Evolutionary conservation across 805 yeast genomes (phyloP).

Genomic region (Myxozyma melibiosi): DNA sequence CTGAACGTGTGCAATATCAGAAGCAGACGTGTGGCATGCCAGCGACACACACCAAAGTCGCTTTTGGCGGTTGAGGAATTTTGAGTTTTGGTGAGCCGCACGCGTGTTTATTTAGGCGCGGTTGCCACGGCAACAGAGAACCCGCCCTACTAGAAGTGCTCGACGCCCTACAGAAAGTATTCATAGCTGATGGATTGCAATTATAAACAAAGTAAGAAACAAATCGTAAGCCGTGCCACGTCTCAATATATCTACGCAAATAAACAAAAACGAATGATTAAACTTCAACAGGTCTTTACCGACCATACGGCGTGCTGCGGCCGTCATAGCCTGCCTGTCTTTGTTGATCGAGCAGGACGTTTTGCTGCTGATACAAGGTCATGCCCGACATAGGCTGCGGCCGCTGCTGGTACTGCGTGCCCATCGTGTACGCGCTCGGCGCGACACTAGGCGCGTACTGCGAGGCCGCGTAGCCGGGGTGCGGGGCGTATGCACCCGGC

Average conservation of each 20-base stretch:
- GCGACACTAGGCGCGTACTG: slow-evolving; percentile 2
- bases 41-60: too few relatives aligned
- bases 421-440: slow-evolving; percentile 4
- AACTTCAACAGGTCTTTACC: too few relatives aligned
- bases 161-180: too few relatives aligned
- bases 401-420: slow-evolving; percentile 1
- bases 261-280: too few relatives aligned
- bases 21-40: too few relatives aligned
- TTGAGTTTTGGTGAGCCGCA: background rate
- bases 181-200: too few relatives aligned
- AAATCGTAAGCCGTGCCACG: too few relatives aligned
- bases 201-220: too few relatives aligned
- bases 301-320: background rate
- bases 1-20: too few relatives aligned
- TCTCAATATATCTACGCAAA: too few relatives aligned
- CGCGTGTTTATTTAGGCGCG: background rate
- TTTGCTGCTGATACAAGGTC: slow-evolving; percentile 22
- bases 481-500: background rate
- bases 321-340: slow-evolving; percentile 1
- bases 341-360: slow-evolving; percentile 8
- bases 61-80: too few relatives aligned
- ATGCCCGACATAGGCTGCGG: slow-evolving; percentile 4
- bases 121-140: slow-evolving; percentile 3
- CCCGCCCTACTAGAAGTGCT: too few relatives aligned
- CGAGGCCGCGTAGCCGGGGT: background rate